Evolutionary conservation across 108 stramenopile species (phyloP).

Genomic region (Cyclostephanos tholiformis): DNA sequence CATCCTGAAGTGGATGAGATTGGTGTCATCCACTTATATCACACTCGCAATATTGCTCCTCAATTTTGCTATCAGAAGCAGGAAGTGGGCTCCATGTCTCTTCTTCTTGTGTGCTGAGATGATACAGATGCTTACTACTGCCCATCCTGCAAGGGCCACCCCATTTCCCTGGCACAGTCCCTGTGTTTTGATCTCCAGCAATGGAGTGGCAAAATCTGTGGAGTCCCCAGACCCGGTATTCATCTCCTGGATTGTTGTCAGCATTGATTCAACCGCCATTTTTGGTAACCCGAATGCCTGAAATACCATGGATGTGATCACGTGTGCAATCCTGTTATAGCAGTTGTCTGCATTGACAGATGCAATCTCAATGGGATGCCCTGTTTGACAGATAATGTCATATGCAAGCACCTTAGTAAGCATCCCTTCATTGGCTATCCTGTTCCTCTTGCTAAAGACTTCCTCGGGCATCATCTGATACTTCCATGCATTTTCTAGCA

Average conservation of each 20-base stretch:
- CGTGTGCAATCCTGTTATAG: slow-evolving; percentile 4
- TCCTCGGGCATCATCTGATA: slow-evolving; percentile 27
- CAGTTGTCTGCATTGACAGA: slow-evolving; percentile 22
- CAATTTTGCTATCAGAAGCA: not conserved
- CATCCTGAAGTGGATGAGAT: not conserved
- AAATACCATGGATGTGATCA: slow-evolving; percentile 2
- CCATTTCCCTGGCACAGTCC: slow-evolving; percentile 13
- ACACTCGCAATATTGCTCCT: not conserved
- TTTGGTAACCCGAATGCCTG: slow-evolving; percentile 1
- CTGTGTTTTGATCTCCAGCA: slow-evolving; percentile 1
- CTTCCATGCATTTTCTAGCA: slow-evolving; percentile 8
- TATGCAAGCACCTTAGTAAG: slow-evolving; percentile 3
- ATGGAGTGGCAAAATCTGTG: not conserved
- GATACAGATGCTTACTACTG: no score
- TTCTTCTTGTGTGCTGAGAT: no score
- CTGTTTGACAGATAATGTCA: not conserved
- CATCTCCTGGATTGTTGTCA: slow-evolving; percentile 4
- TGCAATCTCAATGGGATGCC: not conserved
- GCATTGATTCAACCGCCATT: not conserved
- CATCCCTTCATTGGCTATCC: slow-evolving; percentile 8
- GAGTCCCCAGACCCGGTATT: slow-evolving; percentile 2
- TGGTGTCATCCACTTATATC: not conserved
- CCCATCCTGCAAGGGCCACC: no score
- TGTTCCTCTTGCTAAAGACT: slow-evolving; percentile 19
- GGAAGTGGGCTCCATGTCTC: not conserved